Base-by-base conservation (phyloP, 1,284 basidiomycete genomes). In the Rhodotorula sp. region DNA sequence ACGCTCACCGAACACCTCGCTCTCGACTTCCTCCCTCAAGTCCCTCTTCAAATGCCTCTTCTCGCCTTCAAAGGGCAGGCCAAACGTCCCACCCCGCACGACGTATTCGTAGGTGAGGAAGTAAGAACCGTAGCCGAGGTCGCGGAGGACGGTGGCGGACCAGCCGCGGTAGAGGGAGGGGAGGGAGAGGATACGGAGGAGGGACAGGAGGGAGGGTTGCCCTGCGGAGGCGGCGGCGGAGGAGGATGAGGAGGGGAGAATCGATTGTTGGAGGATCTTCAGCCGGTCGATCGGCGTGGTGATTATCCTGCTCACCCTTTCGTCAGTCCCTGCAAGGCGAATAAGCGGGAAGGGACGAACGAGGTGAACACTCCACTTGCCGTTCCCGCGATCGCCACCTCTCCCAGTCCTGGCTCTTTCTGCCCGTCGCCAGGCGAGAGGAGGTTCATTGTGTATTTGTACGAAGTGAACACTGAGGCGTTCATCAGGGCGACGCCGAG, bases 51-150 rank as follows among this genome's bases (percentile, higher is more conserved):
- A 28, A 22, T 31, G 54, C 40, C 52, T 9, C 22, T 73, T 71
- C 44, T 64, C 62, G 77, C 65, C 79, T 77, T 24, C 50, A 26
- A 58, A 76, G 90, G 86, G 57, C 2, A 68, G 48, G 1, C 62
- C 62, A 9, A 69, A 64, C 20, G 48, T 48, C 5, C 68, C 68
- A 0, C 64, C 63, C 26, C 89, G 86, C 69, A 86, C 85, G 10
- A 88, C 86, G 30, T 85, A 89, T 80, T 93, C 91, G 78, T 94
- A 94, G 82, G 88, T 86, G 68, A 84, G 83, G 79, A 94, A 94
- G 80, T 94, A 94, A 7, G 88, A 86, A 8, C 91, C 91, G 76
- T 90, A 93, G 1, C 89, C 89, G 24, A 84, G 82, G 78, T 94
- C 91, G 63, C 91, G 83, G 53, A 90, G 77, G 2, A 87, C 86